phyloP scores from a whole-genome alignment of 495 filamentous ascomycete genomes.

The Bathelium albidoporum region DNA sequence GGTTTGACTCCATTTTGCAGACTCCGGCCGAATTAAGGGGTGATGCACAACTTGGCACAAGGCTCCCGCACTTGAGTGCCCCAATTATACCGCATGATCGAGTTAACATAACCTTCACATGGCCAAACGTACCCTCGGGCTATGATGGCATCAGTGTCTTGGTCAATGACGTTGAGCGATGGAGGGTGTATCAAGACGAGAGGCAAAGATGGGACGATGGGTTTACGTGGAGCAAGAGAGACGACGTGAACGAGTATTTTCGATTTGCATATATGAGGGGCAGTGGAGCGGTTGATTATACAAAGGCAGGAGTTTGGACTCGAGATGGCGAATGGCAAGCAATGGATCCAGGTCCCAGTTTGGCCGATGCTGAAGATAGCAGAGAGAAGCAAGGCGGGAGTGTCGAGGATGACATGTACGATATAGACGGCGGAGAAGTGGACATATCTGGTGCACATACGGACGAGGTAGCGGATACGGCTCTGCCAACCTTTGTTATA shows the following conservation, averaged over 20 bases:
- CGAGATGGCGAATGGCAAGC: constrained; percentile 57
- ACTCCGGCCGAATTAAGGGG: constrained; percentile 57
- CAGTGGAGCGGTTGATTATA: constrained; percentile 60
- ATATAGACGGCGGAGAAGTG: background rate
- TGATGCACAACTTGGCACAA: constrained; percentile 56
- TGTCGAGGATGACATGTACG: background rate
- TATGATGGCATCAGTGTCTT: constrained; percentile 75
- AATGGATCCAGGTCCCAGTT: constrained; percentile 37
- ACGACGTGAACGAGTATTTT: constrained; percentile 54
- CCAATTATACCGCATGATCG: constrained; percentile 29
- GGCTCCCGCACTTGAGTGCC: constrained; percentile 52
- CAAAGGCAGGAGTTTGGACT: constrained; percentile 69
- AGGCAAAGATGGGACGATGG: constrained; percentile 13
- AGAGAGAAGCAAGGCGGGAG: background rate
- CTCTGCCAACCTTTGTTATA: background rate
- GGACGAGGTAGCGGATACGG: background rate
- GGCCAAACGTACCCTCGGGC: constrained; percentile 27
- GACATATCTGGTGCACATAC: background rate
- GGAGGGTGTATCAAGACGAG: constrained; percentile 28
- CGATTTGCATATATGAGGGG: constrained; percentile 73
- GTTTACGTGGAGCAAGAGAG: constrained; percentile 7
- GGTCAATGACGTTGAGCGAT: constrained; percentile 91
- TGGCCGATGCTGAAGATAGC: constrained; percentile 3
- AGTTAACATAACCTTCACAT: constrained; percentile 48
- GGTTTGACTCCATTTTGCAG: constrained; percentile 75